Percentiles rank a stretch among this genome's conserved stretches.
These are phyloP conservation scores for Lactuca saligna DNA, from an alignment of 129 eudicot genomes.

Conservation along the genomic window DNA sequence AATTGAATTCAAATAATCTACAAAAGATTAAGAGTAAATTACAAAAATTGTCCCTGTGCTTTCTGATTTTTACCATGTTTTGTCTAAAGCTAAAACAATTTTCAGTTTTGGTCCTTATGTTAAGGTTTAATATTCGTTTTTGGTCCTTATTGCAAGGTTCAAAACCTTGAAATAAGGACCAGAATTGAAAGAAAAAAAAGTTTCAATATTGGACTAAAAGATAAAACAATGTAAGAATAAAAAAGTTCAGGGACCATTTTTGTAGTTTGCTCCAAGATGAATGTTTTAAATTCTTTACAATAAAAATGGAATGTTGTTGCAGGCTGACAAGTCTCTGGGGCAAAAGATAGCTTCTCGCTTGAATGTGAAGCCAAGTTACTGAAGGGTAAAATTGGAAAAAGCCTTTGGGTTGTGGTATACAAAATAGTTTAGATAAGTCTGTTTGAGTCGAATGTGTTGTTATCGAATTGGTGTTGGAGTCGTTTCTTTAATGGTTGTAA, in stretches of 20 bases:
- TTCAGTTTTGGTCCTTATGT: background rate
- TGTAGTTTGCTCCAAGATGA: background rate
- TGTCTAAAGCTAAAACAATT: background rate
- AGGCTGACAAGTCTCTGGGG: conserved; percentile 91
- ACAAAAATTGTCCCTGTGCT: background rate
- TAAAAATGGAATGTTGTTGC: conserved; percentile 15
- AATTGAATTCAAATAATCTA: too few relatives aligned
- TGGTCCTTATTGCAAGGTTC: background rate
- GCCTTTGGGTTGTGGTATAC: conserved; percentile 34
- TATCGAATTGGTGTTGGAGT: conserved; percentile 34
- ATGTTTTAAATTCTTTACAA: background rate
- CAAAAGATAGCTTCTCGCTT: conserved; percentile 91
- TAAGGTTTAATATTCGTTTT: background rate
- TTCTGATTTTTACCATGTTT: background rate
- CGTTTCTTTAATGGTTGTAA: conserved; percentile 24
- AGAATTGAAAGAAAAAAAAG: background rate
- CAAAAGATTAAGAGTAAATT: background rate
- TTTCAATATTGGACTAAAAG: background rate
- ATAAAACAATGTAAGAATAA: background rate
- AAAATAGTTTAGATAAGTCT: conserved; percentile 28
- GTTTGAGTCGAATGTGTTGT: conserved; percentile 23
- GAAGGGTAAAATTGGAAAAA: conserved; percentile 22
- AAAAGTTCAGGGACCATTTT: background rate
- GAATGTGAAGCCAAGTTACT: conserved; percentile 78
- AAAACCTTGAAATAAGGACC: background rate